These are phyloP conservation scores for Barnettozyma botsteinii DNA, from an alignment of 805 yeast genomes.

Conservation along the genomic window DNA sequence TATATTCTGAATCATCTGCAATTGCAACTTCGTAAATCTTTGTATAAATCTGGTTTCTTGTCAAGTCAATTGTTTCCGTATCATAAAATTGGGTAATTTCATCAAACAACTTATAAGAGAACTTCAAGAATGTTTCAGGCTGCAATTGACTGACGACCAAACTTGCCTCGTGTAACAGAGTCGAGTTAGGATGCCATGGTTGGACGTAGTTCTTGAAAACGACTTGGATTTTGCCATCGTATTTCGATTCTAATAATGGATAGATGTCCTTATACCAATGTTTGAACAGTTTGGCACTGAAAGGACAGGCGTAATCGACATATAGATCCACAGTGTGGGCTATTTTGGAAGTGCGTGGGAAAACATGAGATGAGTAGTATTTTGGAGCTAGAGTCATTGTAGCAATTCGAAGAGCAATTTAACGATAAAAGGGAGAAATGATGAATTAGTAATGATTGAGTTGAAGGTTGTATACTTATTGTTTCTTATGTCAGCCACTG, in stretches of 20 bases:
- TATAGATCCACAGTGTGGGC: conserved; percentile 51
- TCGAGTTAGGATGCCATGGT: conserved; percentile 85
- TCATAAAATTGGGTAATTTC: conserved; percentile 56
- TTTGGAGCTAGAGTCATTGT: conserved; percentile 28
- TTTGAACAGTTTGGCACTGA: conserved; percentile 56
- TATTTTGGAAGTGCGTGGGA: conserved; percentile 11
- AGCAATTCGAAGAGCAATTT: too few relatives aligned
- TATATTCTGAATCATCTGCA: conserved; percentile 27
- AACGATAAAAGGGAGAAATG: too few relatives aligned
- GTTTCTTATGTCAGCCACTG: too few relatives aligned
- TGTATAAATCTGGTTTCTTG: conserved; percentile 51
- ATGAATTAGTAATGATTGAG: too few relatives aligned
- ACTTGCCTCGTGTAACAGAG: conserved; percentile 62
- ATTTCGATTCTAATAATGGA: conserved; percentile 42
- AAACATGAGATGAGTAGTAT: conserved; percentile 21
- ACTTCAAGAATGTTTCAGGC: conserved; percentile 52
- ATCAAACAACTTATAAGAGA: conserved; percentile 50
- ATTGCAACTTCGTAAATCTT: conserved; percentile 47
- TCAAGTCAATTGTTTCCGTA: conserved; percentile 44
- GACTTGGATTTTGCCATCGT: conserved; percentile 49
- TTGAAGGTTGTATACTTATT: too few relatives aligned
- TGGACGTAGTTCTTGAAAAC: conserved; percentile 72
- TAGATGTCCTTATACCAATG: conserved; percentile 48
- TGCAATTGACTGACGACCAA: conserved; percentile 58
- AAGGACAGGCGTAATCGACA: conserved; percentile 77